Percentiles rank a stretch among this genome's conserved stretches.
These are phyloP conservation scores for Aspergillus bombycis DNA, from an alignment of 2,329 filamentous ascomycete genomes.

Conservation along the genomic window DNA sequence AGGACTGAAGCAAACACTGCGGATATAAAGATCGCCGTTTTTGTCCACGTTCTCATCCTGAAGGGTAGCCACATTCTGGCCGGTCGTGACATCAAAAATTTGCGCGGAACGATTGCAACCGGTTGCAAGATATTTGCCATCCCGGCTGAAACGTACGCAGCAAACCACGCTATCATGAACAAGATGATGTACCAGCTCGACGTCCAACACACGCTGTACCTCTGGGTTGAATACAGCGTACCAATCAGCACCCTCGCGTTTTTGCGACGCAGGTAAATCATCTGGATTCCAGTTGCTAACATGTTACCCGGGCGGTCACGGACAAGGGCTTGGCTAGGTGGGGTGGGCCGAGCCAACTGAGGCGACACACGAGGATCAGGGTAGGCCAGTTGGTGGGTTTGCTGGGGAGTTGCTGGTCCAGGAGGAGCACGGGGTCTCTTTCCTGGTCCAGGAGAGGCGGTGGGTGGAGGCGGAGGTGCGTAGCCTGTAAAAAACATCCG, in stretches of 20 bases:
- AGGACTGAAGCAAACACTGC: conserved; percentile 97
- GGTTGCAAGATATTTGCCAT: conserved; percentile 94
- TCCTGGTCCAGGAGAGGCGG: conserved; percentile 82
- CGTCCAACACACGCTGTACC: conserved; percentile 85
- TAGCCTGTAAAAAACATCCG: conserved; percentile 60
- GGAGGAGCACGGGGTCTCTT: conserved; percentile 69
- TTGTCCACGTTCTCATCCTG: conserved; percentile 88
- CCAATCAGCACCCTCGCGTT: conserved; percentile 91
- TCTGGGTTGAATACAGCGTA: conserved; percentile 95
- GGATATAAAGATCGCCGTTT: conserved; percentile 91
- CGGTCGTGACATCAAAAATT: conserved; percentile 90
- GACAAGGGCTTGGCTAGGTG: conserved; percentile 59
- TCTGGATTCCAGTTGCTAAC: conserved; percentile 87
- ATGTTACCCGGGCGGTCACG: conserved; percentile 64
- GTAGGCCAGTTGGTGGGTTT: conserved; percentile 85
- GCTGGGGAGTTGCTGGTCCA: conserved; percentile 83
- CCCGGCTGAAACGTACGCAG: conserved; percentile 94
- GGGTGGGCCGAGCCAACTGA: conserved; percentile 81
- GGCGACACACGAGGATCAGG: conserved; percentile 81
- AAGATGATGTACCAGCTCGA: conserved; percentile 91
- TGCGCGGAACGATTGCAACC: conserved; percentile 99
- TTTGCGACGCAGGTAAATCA: conserved; percentile 79
- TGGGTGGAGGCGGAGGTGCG: conserved; percentile 78
- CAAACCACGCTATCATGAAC: conserved; percentile 96
- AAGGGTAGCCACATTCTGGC: conserved; percentile 84